Percentiles rank a stretch among this genome's conserved stretches.
Conservation (phyloP, 768 basidiomycete species). For the Russula brevipes region DNA sequence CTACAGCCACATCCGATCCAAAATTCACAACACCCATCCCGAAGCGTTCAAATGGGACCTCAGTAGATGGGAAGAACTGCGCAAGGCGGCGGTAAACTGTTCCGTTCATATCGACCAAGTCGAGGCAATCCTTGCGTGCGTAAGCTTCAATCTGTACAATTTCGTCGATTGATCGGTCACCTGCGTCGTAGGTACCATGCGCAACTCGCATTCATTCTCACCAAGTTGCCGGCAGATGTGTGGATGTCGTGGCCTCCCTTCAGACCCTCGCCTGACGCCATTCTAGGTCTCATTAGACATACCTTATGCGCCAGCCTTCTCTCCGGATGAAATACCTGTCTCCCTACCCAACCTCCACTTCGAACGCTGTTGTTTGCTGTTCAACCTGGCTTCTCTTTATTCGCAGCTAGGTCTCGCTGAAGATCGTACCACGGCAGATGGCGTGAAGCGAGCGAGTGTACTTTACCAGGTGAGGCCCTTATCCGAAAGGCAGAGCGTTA, state of each 20-base stretch:
- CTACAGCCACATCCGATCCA: constrained; percentile 57
- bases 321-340: constrained; percentile 50
- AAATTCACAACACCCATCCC: constrained; percentile 68
- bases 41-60: constrained; percentile 82
- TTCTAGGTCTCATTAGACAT: constrained; percentile 66
- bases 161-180: constrained; percentile 12
- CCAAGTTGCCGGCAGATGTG: constrained; percentile 81
- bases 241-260: constrained; percentile 31
- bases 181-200: constrained; percentile 71
- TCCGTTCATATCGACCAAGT: constrained; percentile 53
- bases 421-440: constrained; percentile 67
- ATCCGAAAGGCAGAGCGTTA: neutral
- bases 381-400: constrained; percentile 84
- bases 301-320: constrained; percentile 70
- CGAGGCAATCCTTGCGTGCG: constrained; percentile 59
- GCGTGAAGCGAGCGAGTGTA: constrained; percentile 72
- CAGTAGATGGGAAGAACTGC: constrained; percentile 57
- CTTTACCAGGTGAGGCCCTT: constrained; percentile 55
- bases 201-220: constrained; percentile 75
- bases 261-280: constrained; percentile 3
- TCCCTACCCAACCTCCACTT: constrained; percentile 71
- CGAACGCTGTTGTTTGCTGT: constrained; percentile 73
- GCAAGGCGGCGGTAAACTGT: constrained; percentile 51
- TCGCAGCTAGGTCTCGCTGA: constrained; percentile 70
- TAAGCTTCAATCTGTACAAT: constrained; percentile 36